Evolutionary conservation across 768 basidiomycete genomes (phyloP), one percentile per base, ranked within the genome.

Genomic region (Cyclocybe cylindracea): DNA sequence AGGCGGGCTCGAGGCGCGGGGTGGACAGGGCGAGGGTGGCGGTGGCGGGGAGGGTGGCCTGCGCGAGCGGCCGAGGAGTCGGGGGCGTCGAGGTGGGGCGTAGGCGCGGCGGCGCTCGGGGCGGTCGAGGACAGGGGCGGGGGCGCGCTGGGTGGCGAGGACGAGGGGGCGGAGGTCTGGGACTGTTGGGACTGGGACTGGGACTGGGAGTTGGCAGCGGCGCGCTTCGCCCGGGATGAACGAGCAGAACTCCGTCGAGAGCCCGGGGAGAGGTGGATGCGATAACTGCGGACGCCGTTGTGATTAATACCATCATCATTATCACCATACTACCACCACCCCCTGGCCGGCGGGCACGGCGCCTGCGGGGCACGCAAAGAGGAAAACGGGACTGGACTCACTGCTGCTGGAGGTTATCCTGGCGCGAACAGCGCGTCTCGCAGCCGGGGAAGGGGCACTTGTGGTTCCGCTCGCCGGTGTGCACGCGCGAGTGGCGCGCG

Each of bases 361-460:
- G n/a, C n/a, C n/a, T n/a, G n/a, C n/a, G n/a, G n/a, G n/a, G n/a
- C n/a, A n/a, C 3, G 35, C 3, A 35, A 24, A 7, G 32, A 7
- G 10, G 11, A 16, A 46, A 43, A 24, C 9, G 36, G 24, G 44
- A 51, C 11, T 38, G 45, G 19, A 76, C 79, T 61, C 47, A 81
- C 80, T 82, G 80, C 57, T 82, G 80, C 44, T 82, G 79, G 4
- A 96, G 78, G 58, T 96, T 96, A 61, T 96, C 94, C 68, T 94
- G 91, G 33, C 93, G 76, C 9, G 90, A 92, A 59, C 94, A 95
- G 13, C 89, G 79, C 1, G 92, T 94, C 61, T 94, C 90, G 67
- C 93, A 96, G 18, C 92, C 93, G n/a, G 94, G 93, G 73, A 92
- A 95, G 33, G 94, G 93, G 63, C 93, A 96, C 53, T 85, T 89